Percentiles rank a stretch among this genome's conserved stretches.
Conservation (phyloP, 1,284 basidiomycete species). For the Apiotrichum akiyoshidainum region DNA sequence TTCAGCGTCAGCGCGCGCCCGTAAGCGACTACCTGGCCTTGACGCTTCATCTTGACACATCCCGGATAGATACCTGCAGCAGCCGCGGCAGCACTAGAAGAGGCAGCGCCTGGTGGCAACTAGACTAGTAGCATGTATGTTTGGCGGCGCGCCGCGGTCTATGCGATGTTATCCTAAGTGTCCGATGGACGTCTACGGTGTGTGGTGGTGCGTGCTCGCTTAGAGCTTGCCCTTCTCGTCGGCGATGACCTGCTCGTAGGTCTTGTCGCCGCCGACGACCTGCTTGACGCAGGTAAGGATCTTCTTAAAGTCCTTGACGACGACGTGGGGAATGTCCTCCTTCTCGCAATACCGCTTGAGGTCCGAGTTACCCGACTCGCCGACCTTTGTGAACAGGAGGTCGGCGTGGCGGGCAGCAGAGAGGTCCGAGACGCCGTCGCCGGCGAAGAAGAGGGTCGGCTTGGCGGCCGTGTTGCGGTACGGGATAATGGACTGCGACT, state of each 20-base stretch:
- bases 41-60: not conserved
- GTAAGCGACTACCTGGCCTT: not conserved
- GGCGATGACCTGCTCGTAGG: slow-evolving; percentile 37
- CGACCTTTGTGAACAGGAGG: slow-evolving; percentile 81
- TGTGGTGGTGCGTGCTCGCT: too few species aligned
- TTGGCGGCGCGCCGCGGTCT: not conserved
- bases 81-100: too few species aligned
- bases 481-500: slow-evolving; percentile 82
- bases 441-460: slow-evolving; percentile 88
- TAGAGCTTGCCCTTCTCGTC: slow-evolving; percentile 38
- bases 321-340: slow-evolving; percentile 48
- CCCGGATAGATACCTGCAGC: too few species aligned
- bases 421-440: slow-evolving; percentile 86
- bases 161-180: not conserved
- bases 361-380: slow-evolving; percentile 75
- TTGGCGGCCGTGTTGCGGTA: slow-evolving; percentile 68
- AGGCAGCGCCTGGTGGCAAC: too few species aligned
- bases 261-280: slow-evolving; percentile 58
- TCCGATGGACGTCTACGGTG: not conserved
- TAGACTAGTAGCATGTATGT: not conserved
- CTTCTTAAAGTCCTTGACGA: slow-evolving; percentile 51
- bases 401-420: slow-evolving; percentile 86
- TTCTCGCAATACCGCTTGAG: slow-evolving; percentile 69
- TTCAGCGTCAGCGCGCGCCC: slow-evolving; percentile 58
- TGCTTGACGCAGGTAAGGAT: slow-evolving; percentile 55